These are phyloP conservation scores for Pestalotiopsis sp. DNA, from an alignment of 2,329 filamentous ascomycete species.

Conservation along the genomic window DNA sequence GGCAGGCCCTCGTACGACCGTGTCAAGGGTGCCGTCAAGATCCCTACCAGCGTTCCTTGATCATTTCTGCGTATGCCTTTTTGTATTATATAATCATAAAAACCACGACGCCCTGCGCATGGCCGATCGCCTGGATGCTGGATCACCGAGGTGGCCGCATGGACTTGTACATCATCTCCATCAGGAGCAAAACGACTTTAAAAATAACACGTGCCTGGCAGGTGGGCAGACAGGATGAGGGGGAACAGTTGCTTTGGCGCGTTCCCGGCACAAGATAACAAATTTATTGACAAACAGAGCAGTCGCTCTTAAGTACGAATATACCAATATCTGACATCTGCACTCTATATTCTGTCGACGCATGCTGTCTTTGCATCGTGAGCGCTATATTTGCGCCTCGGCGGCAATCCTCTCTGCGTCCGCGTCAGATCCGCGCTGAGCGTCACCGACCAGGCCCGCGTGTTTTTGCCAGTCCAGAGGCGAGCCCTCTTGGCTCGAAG, in stretches of 20 bases:
- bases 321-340: not conserved
- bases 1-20: conserved; percentile 64
- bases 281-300: not conserved
- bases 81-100: not conserved
- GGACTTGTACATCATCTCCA: conserved; percentile 1
- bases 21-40: conserved; percentile 65
- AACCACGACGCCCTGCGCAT: not conserved
- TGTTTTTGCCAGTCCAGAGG: conserved; percentile 6
- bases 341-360: not conserved
- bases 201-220: not conserved
- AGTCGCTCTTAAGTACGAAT: not conserved
- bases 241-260: not conserved
- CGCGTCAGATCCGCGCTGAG: not conserved
- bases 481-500: conserved; percentile 2
- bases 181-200: not conserved
- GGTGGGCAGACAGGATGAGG: not conserved
- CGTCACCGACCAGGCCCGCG: not conserved
- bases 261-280: not conserved
- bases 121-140: not conserved
- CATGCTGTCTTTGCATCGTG: not conserved
- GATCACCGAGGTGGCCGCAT: not conserved
- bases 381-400: not conserved
- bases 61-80: not conserved
- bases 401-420: conserved; percentile 9
- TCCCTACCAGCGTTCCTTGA: conserved; percentile 62